Conservation (phyloP, 192 early-diverging fungal genomes). For the Coemansia sp. region DNA sequence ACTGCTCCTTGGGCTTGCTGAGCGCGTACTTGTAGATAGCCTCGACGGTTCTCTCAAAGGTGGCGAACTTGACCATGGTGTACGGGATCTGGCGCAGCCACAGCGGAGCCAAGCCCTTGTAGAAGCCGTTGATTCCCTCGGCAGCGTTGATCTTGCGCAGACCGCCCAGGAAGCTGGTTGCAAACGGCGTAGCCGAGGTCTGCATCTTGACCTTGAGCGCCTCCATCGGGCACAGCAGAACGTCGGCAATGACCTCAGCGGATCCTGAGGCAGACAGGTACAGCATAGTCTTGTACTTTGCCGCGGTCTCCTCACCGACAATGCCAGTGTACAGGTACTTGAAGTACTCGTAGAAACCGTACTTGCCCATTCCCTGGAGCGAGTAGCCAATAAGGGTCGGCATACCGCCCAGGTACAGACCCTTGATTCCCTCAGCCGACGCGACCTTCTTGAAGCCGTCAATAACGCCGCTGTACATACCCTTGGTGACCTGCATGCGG, state of each 20-base stretch:
- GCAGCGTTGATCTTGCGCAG: slow-evolving; percentile 58
- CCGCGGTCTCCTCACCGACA: slow-evolving; percentile 68
- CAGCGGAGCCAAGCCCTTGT: slow-evolving; percentile 70
- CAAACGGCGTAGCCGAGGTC: slow-evolving; percentile 74
- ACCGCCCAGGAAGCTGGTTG: slow-evolving; percentile 65
- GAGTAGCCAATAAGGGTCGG: slow-evolving; percentile 86
- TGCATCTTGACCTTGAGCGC: slow-evolving; percentile 86
- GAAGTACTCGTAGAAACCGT: slow-evolving; percentile 89
- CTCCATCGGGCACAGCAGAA: slow-evolving; percentile 82
- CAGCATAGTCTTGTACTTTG: slow-evolving; percentile 72
- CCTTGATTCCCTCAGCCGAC: slow-evolving; percentile 67
- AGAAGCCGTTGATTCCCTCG: slow-evolving; percentile 71
- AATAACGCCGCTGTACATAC: slow-evolving; percentile 55
- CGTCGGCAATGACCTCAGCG: slow-evolving; percentile 80
- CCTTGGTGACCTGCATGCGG: slow-evolving; percentile 59
- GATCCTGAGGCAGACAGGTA: slow-evolving; percentile 74
- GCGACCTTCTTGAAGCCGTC: slow-evolving; percentile 59
- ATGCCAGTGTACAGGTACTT: slow-evolving; percentile 69
- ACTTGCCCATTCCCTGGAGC: slow-evolving; percentile 83
- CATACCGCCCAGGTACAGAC: slow-evolving; percentile 72
- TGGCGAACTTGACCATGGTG: slow-evolving; percentile 84
- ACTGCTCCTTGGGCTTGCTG: slow-evolving; percentile 66
- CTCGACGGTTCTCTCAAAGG: slow-evolving; percentile 77
- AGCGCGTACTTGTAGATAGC: slow-evolving; percentile 64
- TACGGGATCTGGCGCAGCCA: slow-evolving; percentile 84